Conservation (phyloP, 129 eudicot genomes). For the Glebionis coronaria region DNA sequence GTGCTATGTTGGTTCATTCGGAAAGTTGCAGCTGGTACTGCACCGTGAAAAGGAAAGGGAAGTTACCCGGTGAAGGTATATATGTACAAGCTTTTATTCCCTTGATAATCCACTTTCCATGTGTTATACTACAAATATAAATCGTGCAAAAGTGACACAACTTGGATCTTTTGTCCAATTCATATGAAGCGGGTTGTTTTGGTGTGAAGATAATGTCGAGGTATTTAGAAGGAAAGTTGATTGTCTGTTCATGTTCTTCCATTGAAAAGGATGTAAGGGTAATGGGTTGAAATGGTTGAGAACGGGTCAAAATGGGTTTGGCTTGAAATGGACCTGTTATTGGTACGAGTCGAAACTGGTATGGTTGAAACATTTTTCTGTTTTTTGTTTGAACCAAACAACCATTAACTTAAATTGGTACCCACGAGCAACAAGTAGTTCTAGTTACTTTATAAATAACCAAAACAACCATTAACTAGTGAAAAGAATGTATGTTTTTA, state of each 20-base stretch:
- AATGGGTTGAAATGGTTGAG: background rate
- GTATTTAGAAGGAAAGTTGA: slow-evolving; percentile 72
- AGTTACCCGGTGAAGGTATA: slow-evolving; percentile 37
- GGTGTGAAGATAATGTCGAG: slow-evolving; percentile 63
- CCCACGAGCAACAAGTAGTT: no score
- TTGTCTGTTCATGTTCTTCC: slow-evolving; percentile 64
- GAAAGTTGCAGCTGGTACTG: slow-evolving; percentile 69
- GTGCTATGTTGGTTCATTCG: slow-evolving; percentile 53
- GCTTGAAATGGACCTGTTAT: background rate
- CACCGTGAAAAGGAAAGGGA: slow-evolving; percentile 62
- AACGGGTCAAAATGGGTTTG: background rate
- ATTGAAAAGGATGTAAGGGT: slow-evolving; percentile 47
- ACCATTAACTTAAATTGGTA: no score
- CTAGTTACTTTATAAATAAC: no score
- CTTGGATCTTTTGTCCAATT: slow-evolving; percentile 16
- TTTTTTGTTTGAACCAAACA: no score
- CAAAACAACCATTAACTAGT: no score
- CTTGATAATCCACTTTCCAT: background rate
- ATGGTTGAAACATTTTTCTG: no score
- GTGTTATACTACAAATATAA: slow-evolving; percentile 4
- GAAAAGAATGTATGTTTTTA: no score
- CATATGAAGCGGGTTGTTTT: slow-evolving; percentile 51
- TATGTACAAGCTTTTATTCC: slow-evolving; percentile 5
- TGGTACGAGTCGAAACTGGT: no score
- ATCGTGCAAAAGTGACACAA: background rate